These are phyloP conservation scores for Metschnikowia gelsemii DNA, from an alignment of 805 yeast genomes.

Conservation along the genomic window DNA sequence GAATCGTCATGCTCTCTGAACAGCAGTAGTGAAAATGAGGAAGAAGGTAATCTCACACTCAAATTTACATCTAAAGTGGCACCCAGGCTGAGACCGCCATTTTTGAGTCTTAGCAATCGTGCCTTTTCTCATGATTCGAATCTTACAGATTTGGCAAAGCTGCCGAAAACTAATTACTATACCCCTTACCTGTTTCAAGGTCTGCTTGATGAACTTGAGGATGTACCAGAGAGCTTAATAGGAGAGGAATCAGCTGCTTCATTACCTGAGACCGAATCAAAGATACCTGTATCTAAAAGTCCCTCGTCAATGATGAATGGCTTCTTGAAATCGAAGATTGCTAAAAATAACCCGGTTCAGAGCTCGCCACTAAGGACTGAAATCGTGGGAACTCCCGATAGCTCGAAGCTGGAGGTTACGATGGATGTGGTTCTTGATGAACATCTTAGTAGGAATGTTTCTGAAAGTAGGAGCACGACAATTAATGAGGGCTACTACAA, in stretches of 20 bases:
- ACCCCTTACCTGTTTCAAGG: conserved; percentile 35
- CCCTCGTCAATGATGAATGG: conserved; percentile 8
- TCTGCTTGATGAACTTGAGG: conserved; percentile 37
- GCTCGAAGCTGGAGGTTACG: conserved; percentile 8
- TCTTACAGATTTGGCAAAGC: conserved; percentile 28
- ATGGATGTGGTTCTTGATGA: conserved; percentile 6
- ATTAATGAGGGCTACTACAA: conserved; percentile 27
- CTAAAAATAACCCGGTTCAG: conserved; percentile 10
- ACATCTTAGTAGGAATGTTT: conserved; percentile 5
- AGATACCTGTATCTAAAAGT: background rate
- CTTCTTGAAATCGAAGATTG: conserved; percentile 9
- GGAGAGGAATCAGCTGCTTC: conserved; percentile 12
- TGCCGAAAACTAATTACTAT: conserved; percentile 15
- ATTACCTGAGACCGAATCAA: conserved; percentile 3
- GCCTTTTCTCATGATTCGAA: conserved; percentile 46
- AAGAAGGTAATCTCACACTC: conserved; percentile 43
- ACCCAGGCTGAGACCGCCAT: conserved; percentile 34
- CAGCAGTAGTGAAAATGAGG: conserved; percentile 37
- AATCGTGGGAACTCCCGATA: conserved; percentile 10
- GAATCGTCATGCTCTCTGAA: conserved; percentile 17
- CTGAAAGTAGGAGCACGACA: conserved; percentile 12
- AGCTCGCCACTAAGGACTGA: conserved; percentile 21
- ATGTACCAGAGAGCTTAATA: conserved; percentile 42
- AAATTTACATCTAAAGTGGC: conserved; percentile 44
- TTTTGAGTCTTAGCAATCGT: conserved; percentile 32